Evolutionary conservation across 1,284 basidiomycete species (phyloP), one percentile per base, ranked within the genome.

Genomic region (Kwoniella shivajii): DNA sequence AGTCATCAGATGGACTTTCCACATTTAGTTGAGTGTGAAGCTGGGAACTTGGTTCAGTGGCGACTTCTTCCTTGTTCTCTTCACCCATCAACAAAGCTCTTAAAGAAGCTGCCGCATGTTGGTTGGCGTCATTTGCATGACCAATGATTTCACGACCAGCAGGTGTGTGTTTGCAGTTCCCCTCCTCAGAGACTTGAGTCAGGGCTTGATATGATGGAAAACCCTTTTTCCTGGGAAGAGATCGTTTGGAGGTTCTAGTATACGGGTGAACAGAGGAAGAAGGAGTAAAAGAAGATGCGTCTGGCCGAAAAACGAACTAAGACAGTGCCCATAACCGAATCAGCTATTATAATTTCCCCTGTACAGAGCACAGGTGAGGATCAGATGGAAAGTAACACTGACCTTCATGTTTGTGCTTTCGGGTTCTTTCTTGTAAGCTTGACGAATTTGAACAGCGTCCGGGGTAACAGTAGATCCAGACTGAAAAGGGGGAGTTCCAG

Each of bases 81-180:
- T 52, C 42, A 18, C 14, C 16, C 6, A n/a, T 27, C 34, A 59
- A 37, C 26, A 37, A 36, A 4, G 52, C 43, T 33, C 48, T 59
- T 29, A 59, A 16, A 22, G 26, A 24, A n/a, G 11, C 20, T 5
- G 57, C 57, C 22, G 57, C 51, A 9, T 14, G 29, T 49, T n/a
- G 50, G 27, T 59, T 59, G 2, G 36, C 50, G 13, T 50, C 46
- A 13, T 38, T 14, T 20, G 18, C 36, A 20, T 46, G 57, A 16
- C 51, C 57, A 33, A 59, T 49, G 42, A 59, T 53, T 18, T 53
- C 50, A 14, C 37, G 9, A 36, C 38, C 39, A 4, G 22, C 37
- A 39, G 27, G 11, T 10, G 9, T 18, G n/a, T n/a, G n/a, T n/a
- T n/a, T n/a, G 9, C 20, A 10, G 6, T 38, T 14, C n/a, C n/a